Base-by-base conservation (phyloP, 257 asterid genomes). In the Cruciata laevipes region DNA sequence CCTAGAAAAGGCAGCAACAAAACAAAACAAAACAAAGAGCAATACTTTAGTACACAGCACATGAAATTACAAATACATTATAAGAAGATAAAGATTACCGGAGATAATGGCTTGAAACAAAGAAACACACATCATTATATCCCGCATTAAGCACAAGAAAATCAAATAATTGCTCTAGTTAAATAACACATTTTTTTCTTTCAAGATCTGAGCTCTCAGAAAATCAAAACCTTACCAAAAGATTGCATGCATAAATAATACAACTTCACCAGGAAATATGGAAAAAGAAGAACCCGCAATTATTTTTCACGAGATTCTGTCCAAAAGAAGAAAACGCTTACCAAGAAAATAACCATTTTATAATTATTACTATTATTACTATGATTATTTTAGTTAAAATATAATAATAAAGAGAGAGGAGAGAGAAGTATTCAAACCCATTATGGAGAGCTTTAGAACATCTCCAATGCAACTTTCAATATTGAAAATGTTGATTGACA, bases 51-150 rank as follows among this genome's bases (percentile, higher is more conserved):
- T 79, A 74, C 65, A 75, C 53, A 66, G 65, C 59, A 74, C 51
- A 7, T 35, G 33, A 63, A 44, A 61, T 30, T 21, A 6, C 7
- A 47, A 47, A 47, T 14, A 47, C 16, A 47, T 17, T 47, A 47
- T 47, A 63, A 69, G 49, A 23, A 63, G 61, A 51, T 66, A 13
- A 61, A 53, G n/a, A n/a, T 47, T 4, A 71, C 69, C 17, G n/a
- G n/a, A n/a, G n/a, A n/a, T n/a, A n/a, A n/a, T n/a, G n/a, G n/a
- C n/a, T 77, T 74, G 78, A 75, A 77, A 66, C 72, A 74, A 85
- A 83, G 90, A 73, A 80, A 83, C 76, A 61, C 37, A 73, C 78
- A 73, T n/a, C n/a, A n/a, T 83, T 53, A 73, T 58, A 75, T 69
- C 49, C 75, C 78, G 85, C 80, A 75, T 75, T 18, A 58, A 52